These are phyloP conservation scores for Acer campestre DNA, from an alignment of 345 rosid genomes.

Conservation along the genomic window DNA sequence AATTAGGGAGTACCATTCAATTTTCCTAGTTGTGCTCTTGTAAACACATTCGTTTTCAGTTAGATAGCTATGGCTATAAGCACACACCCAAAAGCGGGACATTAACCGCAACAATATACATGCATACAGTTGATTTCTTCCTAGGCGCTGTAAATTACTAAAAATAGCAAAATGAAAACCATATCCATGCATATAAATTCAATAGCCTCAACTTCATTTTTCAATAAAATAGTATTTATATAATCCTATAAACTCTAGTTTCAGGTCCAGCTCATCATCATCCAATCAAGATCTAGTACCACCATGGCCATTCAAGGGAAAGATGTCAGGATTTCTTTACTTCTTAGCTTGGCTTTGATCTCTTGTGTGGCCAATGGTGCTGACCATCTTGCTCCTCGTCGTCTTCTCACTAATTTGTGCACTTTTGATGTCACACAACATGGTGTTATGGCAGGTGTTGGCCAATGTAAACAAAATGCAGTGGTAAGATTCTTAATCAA, in stretches of 20 bases:
- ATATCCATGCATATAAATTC: not conserved
- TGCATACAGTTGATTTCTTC: not conserved
- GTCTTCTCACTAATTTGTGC: slow-evolving; percentile 31
- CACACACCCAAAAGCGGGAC: too few species aligned
- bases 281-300: slow-evolving; percentile 10
- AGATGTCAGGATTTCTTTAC: slow-evolving; percentile 20
- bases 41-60: too few species aligned
- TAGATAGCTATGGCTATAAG: too few species aligned
- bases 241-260: not conserved
- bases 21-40: too few species aligned
- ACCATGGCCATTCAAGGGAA: slow-evolving; percentile 41
- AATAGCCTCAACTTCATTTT: not conserved
- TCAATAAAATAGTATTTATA: too few species aligned
- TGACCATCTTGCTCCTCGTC: slow-evolving; percentile 24
- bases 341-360: slow-evolving; percentile 28
- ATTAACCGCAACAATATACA: too few species aligned
- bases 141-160: not conserved
- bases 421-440: slow-evolving; percentile 45
- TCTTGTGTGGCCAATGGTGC: slow-evolving; percentile 47
- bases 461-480: not conserved
- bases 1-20: too few species aligned
- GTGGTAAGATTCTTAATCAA: not conserved
- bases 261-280: not conserved
- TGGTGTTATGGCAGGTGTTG: slow-evolving; percentile 37
- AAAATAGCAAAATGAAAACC: not conserved